Base-by-base conservation (phyloP, 2,329 filamentous ascomycete species). In the Hawksworthiomyces lignivorus region DNA sequence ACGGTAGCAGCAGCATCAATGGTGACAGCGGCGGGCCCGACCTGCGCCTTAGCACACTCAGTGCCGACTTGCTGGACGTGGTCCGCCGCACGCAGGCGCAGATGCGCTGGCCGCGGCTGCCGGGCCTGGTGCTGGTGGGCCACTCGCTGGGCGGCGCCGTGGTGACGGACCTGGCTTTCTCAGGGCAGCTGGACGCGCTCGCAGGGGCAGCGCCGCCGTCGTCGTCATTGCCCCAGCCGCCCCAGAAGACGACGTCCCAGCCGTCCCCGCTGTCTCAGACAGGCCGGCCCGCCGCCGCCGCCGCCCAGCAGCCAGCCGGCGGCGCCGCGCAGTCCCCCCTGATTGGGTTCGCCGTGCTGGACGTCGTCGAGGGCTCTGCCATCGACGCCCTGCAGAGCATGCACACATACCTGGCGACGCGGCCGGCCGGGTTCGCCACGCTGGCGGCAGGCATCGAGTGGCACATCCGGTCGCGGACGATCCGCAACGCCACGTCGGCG, bases 321-420 rank as follows among this genome's bases (percentile, higher is more conserved):
- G n/a, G n/a, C n/a, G n/a, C n/a, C n/a, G 19, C 29, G 4, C 8
- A 22, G 4, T 30, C 41, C 7, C 26, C 41, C 2, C 60, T 97
- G 1, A 68, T 54, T 14, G 92, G 87, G 17, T 95, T 90, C 62
- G 86, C 81, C 4, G 89, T 97, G 7, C 70, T 98, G 14, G 92
- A 98, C 62, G 87, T 98, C 5, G 92, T 98, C 21, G 92, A 98
- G 63, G 86, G 92, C 10, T 94, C 87, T 1, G 92, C 92, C 26
- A 90, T 98, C 62, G 92, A 97, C 59, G 90, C 92, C 3, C 71
- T 98, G 40, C 81, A 88, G 60, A 89, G 84, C 61, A 98, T 98
- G 92, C 84, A 92, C 51, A 84, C 82, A 4, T 96, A 96, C 60
- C 73, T 98, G 17, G 81, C 84, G 1, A 88, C 82, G 5, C 75